Evolutionary conservation across 495 filamentous ascomycete species (phyloP).

Genomic region (Aspergillus homomorphus): DNA sequence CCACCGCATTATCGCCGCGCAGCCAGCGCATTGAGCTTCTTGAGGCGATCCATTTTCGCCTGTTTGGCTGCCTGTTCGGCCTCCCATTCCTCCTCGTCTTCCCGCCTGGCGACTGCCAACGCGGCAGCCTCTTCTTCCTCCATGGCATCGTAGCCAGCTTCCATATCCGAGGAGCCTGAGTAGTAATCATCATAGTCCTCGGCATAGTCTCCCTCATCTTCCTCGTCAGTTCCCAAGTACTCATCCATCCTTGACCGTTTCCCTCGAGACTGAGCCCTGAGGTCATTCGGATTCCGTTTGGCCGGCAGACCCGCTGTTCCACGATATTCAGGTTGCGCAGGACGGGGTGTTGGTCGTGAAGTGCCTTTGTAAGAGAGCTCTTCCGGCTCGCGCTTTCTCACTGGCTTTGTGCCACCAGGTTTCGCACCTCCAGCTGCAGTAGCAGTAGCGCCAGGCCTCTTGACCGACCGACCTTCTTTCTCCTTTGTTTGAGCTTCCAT

Average conservation of each 20-base stretch:
- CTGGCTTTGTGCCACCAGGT: constrained; percentile 15
- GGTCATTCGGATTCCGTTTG: constrained; percentile 29
- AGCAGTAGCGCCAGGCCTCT: constrained; percentile 22
- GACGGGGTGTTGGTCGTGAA: constrained; percentile 38
- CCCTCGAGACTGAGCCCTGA: constrained; percentile 29
- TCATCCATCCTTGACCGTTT: constrained; percentile 39
- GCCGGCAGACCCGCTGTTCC: constrained; percentile 48
- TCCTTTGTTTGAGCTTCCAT: constrained; percentile 34
- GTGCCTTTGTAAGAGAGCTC: constrained; percentile 51
- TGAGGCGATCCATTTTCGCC: constrained; percentile 56
- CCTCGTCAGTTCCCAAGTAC: constrained; percentile 48
- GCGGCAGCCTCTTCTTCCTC: constrained; percentile 56
- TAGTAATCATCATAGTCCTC: constrained; percentile 53
- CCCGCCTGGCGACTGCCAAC: constrained; percentile 47
- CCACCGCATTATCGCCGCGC: constrained; percentile 10
- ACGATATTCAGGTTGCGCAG: constrained; percentile 48
- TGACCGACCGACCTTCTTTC: constrained; percentile 30
- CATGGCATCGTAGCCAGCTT: constrained; percentile 58
- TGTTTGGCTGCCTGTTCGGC: constrained; percentile 53
- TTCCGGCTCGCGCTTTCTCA: constrained; percentile 30
- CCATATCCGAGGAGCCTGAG: constrained; percentile 64
- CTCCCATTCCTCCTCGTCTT: constrained; percentile 57
- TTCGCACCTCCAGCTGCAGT: constrained; percentile 22
- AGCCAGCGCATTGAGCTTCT: constrained; percentile 47
- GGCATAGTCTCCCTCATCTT: constrained; percentile 44